Evolutionary conservation across 495 filamentous ascomycete genomes (phyloP).

Genomic region (Penicillium waksmanii): DNA sequence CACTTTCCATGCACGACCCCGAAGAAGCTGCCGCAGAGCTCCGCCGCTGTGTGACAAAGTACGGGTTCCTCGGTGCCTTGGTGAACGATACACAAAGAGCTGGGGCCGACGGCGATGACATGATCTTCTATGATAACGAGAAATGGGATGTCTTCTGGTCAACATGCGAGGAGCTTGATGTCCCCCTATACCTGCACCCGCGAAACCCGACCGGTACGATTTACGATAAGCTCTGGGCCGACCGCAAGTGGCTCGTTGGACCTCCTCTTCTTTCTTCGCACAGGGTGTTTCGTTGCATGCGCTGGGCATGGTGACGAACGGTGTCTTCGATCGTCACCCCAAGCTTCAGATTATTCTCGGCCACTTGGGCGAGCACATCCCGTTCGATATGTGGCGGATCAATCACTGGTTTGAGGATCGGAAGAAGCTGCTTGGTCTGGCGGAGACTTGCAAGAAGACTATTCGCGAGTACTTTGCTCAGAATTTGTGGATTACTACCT

Average conservation of each 20-base stretch:
- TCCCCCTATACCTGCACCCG: conserved; percentile 67
- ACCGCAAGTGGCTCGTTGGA: conserved; percentile 53
- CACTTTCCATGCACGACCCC: conserved; percentile 59
- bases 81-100: conserved; percentile 61
- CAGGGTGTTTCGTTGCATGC: conserved; percentile 53
- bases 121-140: conserved; percentile 62
- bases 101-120: conserved; percentile 53
- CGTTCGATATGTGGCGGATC: conserved; percentile 66
- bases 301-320: conserved; percentile 56
- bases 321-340: conserved; percentile 54
- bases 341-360: conserved; percentile 66
- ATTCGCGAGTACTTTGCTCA: conserved; percentile 61
- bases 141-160: conserved; percentile 63
- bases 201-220: conserved; percentile 51
- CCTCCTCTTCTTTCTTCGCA: conserved; percentile 51
- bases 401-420: conserved; percentile 60
- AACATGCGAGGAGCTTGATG: conserved; percentile 58
- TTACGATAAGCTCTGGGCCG: conserved; percentile 54
- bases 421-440: conserved; percentile 47
- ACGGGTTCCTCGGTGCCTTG: conserved; percentile 62
- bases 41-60: conserved; percentile 54
- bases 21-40: conserved; percentile 58
- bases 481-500: conserved; percentile 69
- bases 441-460: conserved; percentile 52
- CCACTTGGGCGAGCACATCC: conserved; percentile 67